A percentile compares a stretch with the other conserved stretches of the same genome.
Conservation (phyloP, 1,284 basidiomycete species). For the Uromyces viciae-fabae region DNA sequence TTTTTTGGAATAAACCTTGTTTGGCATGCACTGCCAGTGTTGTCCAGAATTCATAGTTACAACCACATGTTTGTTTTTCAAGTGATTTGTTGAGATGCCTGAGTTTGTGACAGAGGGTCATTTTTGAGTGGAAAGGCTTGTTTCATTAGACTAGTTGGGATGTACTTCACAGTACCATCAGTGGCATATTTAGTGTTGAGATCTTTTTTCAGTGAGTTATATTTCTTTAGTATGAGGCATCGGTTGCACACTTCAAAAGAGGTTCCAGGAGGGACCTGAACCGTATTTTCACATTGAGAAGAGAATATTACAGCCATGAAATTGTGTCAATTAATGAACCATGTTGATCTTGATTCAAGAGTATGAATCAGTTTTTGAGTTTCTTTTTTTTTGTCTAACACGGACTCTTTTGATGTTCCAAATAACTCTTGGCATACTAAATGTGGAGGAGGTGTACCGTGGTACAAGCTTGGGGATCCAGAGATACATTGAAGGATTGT, state of each 20-base stretch:
- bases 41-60: not conserved
- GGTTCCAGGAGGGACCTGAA: not conserved
- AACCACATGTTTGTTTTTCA: not conserved
- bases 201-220: not conserved
- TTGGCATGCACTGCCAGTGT: not conserved
- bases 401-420: not conserved
- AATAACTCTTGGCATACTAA: not conserved
- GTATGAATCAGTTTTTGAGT: not conserved
- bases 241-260: not conserved
- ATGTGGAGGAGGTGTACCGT: not conserved
- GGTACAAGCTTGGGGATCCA: not conserved
- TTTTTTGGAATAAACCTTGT: not conserved
- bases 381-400: not conserved
- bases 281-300: not conserved
- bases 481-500: not conserved
- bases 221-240: not conserved
- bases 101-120: not conserved
- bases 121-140: not conserved
- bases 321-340: conserved; percentile 13
- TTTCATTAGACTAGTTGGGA: not conserved
- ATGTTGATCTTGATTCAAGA: not conserved
- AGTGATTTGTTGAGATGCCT: not conserved
- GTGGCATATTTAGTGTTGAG: not conserved
- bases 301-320: not conserved
- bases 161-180: not conserved